A percentile compares a stretch with the other conserved stretches of the same genome.
These are phyloP conservation scores for Hyphodiscus sp. DNA, from an alignment of 2,329 filamentous ascomycete genomes.

Conservation along the genomic window DNA sequence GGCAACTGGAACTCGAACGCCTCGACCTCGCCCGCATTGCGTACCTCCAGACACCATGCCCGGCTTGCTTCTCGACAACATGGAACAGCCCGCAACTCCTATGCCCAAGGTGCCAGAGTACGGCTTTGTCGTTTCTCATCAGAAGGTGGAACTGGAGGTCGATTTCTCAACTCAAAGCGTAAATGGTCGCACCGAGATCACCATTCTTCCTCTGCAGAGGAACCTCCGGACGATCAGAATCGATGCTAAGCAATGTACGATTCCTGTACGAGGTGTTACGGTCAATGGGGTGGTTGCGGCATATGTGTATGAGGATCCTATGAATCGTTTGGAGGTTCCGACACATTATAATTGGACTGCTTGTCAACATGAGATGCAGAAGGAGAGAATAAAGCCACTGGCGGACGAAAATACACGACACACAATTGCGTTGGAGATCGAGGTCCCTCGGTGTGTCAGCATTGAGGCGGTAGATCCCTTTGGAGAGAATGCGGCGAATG, in stretches of 20 bases:
- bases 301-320: constrained; percentile 49
- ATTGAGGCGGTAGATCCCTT: constrained; percentile 55
- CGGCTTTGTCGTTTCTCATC: constrained; percentile 59
- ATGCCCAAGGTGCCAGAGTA: constrained; percentile 15
- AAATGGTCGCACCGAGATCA: constrained; percentile 74
- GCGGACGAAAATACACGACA: constrained; percentile 29
- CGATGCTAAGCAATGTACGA: constrained; percentile 56
- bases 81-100: constrained; percentile 13
- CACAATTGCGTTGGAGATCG: constrained; percentile 52
- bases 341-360: constrained; percentile 56
- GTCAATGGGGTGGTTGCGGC: constrained; percentile 36
- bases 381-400: constrained; percentile 51
- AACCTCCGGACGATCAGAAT: constrained; percentile 52
- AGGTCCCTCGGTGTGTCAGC: constrained; percentile 51
- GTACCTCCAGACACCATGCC: constrained; percentile 18
- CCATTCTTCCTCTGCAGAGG: constrained; percentile 51
- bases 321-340: constrained; percentile 57
- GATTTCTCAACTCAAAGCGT: constrained; percentile 73
- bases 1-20: constrained; percentile 16
- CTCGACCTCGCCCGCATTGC: constrained; percentile 1
- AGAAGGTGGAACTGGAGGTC: constrained; percentile 84
- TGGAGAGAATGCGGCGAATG: constrained; percentile 41
- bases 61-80: constrained; percentile 19
- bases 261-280: constrained; percentile 47
- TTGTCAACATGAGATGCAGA: constrained; percentile 68